Evolutionary conservation across 202 grass and related monocot species (phyloP).

Genomic region (Dendrocalamus latiflorus): DNA sequence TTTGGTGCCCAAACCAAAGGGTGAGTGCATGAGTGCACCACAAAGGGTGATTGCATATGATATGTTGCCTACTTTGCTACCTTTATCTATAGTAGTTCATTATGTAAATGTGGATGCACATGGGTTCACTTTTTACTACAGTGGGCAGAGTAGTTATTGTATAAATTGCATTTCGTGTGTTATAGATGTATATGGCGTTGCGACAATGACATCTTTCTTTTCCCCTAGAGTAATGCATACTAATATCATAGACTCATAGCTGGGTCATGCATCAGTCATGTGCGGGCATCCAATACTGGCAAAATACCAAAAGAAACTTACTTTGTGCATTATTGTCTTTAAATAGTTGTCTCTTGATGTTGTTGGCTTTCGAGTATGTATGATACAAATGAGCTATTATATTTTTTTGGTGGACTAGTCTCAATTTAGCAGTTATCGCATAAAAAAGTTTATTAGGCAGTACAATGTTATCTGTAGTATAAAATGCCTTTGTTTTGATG

Average conservation of each 20-base stretch:
- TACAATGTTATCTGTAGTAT: neutral
- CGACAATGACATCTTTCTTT: neutral
- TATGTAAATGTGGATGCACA: neutral
- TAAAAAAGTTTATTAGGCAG: neutral
- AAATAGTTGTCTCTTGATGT: neutral
- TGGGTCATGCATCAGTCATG: neutral
- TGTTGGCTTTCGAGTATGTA: neutral
- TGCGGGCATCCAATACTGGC: neutral
- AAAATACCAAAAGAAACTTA: neutral
- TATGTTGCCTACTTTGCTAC: neutral
- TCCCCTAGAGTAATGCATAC: neutral
- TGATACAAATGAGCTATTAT: neutral
- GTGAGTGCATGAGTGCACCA: neutral
- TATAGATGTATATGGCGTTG: neutral
- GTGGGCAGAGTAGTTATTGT: neutral
- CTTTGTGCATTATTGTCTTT: neutral
- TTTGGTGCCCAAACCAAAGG: neutral
- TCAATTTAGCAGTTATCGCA: neutral
- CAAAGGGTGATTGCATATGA: neutral
- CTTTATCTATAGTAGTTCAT: neutral
- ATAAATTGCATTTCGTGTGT: neutral
- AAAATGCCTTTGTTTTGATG: constrained; percentile 3
- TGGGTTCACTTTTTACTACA: neutral
- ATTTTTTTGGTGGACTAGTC: neutral
- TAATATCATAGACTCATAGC: neutral